A percentile compares a stretch with the other conserved stretches of the same genome.
phyloP scores from a whole-genome alignment of 495 filamentous ascomycete species.

The Pseudomonodictys pantanalensis region DNA sequence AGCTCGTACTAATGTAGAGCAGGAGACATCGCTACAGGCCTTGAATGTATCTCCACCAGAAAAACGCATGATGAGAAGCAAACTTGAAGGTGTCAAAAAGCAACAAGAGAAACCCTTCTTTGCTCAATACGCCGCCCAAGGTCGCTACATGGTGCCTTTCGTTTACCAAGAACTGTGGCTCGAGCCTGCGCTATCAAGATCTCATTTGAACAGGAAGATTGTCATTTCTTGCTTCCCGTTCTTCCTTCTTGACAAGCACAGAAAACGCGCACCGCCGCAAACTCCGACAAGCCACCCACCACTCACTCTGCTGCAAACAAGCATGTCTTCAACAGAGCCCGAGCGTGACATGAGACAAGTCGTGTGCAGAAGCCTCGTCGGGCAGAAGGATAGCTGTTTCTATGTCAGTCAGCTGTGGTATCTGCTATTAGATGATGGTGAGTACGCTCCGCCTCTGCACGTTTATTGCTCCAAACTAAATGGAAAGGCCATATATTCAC shows the following conservation, averaged over 20 bases:
- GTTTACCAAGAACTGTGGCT: not conserved
- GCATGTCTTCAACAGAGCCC: not conserved
- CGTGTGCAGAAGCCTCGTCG: not conserved
- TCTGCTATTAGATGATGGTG: constrained; percentile 12
- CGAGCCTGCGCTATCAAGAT: not conserved
- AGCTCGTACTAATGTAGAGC: not conserved
- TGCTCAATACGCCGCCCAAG: not conserved
- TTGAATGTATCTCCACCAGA: not conserved
- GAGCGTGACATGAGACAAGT: constrained; percentile 17
- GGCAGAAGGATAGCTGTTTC: constrained; percentile 1
- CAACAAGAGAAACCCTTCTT: not conserved
- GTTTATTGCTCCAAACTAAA: not conserved
- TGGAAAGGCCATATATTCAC: not conserved
- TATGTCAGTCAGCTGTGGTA: constrained; percentile 15
- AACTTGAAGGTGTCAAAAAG: not conserved
- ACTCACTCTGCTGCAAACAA: constrained; percentile 9
- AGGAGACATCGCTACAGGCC: not conserved
- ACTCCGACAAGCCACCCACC: not conserved
- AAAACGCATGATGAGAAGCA: not conserved
- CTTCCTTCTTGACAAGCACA: constrained; percentile 12
- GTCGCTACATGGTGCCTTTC: constrained; percentile 1
- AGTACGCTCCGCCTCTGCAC: not conserved
- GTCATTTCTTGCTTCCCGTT: not conserved
- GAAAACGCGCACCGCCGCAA: not conserved
- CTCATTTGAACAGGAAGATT: not conserved